Evolutionary conservation across 164 flowering plant species (phyloP), one percentile per base, ranked within the genome.

Genomic region (Chloranthus sessilifolius): DNA sequence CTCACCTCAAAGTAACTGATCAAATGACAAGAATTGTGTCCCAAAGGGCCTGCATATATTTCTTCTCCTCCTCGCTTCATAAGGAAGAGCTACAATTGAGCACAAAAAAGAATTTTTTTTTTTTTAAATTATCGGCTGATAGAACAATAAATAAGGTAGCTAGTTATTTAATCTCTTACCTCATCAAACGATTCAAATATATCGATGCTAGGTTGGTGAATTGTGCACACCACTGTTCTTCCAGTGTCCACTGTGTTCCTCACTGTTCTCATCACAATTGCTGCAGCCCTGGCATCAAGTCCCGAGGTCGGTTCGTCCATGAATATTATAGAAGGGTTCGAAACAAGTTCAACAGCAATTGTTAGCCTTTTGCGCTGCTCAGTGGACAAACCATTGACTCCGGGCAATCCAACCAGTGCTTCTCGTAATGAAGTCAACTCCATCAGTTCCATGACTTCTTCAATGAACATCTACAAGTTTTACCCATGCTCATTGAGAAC

Each of bases 221-320:
- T 76, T 43, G 81, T 76, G 78, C 81, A 76, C 26, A 76, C 81
- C 15, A 76, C 78, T 3, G 78, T 76, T 55, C 81, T 63, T 24
- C 81, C 76, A 1, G 80, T 75, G 45, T 72, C 70, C 23, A 72
- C 80, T 0, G 74, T 75, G 59, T 75, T 75, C 47, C 77, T 69
- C n/a, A 75, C 75, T 0, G 80, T 62, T 57, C 80, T 69, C 80
- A 75, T 75, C 42, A 75, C 80, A 59, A 75, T 72, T 11, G 80
- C 77, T 15, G 80, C 77, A 3, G 80, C 80, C 62, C 80, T 64
- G 9, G 80, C 77, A 75, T 72, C 80, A 5, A 75, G 71, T 15
- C 80, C 80, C 19, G 80, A 75, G 14, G 80, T 75, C 45, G 80
- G 80, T 33, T 75, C 80, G 47, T 75, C 77, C 80, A 75, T 75